Evolutionary conservation across 2,329 filamentous ascomycete genomes (phyloP).

Genomic region (Trichoderma semiorbis): DNA sequence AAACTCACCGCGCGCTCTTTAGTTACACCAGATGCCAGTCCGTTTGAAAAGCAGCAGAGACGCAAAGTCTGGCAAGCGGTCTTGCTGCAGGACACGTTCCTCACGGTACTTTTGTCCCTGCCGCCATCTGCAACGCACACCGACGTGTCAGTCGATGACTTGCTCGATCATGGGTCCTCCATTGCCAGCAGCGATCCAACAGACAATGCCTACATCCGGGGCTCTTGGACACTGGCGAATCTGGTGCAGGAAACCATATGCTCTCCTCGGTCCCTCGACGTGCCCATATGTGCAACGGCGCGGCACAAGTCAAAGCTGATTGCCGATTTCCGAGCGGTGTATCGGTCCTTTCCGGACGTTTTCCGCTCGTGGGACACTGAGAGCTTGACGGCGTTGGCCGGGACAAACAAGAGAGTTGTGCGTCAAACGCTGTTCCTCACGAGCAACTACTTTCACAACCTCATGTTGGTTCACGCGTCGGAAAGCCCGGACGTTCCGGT

Average conservation of each 20-base stretch:
- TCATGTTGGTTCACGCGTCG: conserved; percentile 74
- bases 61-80: conserved; percentile 82
- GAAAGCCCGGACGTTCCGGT: conserved; percentile 61
- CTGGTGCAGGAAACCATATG: conserved; percentile 75
- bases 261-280: conserved; percentile 67
- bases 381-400: conserved; percentile 54
- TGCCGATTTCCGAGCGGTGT: conserved; percentile 65
- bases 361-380: conserved; percentile 66
- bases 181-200: conserved; percentile 60
- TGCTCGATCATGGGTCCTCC: conserved; percentile 59
- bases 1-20: neutral
- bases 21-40: conserved; percentile 62
- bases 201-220: conserved; percentile 68
- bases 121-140: conserved; percentile 76
- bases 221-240: conserved; percentile 76
- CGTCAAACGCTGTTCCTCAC: conserved; percentile 74
- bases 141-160: conserved; percentile 71
- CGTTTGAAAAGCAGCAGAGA: conserved; percentile 73
- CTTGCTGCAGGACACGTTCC: conserved; percentile 74
- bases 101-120: conserved; percentile 73
- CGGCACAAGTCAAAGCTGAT: conserved; percentile 68
- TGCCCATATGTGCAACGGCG: conserved; percentile 66
- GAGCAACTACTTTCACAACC: conserved; percentile 79
- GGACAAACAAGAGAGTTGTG: conserved; percentile 61
- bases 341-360: conserved; percentile 66